A percentile compares a stretch with the other conserved stretches of the same genome.
These are phyloP conservation scores for Pseudogymnoascus sp. DNA, from an alignment of 2,329 filamentous ascomycete genomes.

Conservation along the genomic window DNA sequence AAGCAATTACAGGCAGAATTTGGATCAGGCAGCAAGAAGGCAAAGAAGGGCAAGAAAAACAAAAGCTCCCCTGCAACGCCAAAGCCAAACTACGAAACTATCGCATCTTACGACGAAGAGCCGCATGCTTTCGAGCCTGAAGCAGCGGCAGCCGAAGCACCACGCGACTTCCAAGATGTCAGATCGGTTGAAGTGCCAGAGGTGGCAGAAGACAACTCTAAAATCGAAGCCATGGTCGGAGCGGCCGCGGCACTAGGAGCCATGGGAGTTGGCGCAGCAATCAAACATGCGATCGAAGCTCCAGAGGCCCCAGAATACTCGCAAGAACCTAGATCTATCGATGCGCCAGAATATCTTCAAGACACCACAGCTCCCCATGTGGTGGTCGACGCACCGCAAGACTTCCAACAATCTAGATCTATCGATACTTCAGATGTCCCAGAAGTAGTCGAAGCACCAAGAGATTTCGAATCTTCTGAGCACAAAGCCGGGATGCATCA, in stretches of 20 bases:
- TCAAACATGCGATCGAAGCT: neutral
- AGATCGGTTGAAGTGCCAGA: neutral
- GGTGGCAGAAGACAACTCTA: neutral
- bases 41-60: slow-evolving; percentile 21
- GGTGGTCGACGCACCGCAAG: neutral
- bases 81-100: neutral
- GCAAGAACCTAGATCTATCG: neutral
- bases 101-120: neutral
- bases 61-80: slow-evolving; percentile 12
- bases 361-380: neutral
- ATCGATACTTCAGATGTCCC: neutral
- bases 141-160: neutral
- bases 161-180: neutral
- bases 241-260: neutral
- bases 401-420: neutral
- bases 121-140: neutral
- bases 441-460: neutral
- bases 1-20: neutral
- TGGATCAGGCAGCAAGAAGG: slow-evolving; percentile 33
- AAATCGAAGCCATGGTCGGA: neutral
- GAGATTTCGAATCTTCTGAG: neutral
- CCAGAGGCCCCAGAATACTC: neutral
- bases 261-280: neutral
- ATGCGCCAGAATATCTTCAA: neutral
- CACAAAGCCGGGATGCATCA: neutral